Evolutionary conservation across 139 green algal species (phyloP).

Genomic region (Chlorella sorokiniana): DNA sequence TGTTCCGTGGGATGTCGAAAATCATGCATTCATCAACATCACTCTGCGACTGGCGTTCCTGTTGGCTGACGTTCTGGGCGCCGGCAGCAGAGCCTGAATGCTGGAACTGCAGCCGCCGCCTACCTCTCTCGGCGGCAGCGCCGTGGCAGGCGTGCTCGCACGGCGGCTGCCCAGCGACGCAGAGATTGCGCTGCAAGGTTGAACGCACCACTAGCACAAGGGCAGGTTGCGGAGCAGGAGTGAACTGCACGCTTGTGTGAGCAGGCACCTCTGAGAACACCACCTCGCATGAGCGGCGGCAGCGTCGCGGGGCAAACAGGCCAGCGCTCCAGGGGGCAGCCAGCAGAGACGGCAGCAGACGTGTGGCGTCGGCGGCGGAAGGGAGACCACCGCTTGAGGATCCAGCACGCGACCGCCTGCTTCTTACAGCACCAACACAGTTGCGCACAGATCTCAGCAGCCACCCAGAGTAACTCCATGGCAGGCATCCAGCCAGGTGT

Average conservation of each 20-base stretch:
- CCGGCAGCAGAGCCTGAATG: too few relatives aligned
- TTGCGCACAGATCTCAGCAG: constrained; percentile 76
- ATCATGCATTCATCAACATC: too few relatives aligned
- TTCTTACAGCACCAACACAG: constrained; percentile 68
- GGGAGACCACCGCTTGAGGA: constrained; percentile 69
- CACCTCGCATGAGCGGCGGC: background rate
- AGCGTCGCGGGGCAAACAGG: background rate
- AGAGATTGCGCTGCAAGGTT: constrained; percentile 52
- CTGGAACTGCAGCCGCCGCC: too few relatives aligned
- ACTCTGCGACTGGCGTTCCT: too few relatives aligned
- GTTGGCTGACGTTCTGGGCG: too few relatives aligned
- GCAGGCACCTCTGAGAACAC: background rate
- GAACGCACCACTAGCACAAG: constrained; percentile 64
- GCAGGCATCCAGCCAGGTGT: constrained; percentile 91
- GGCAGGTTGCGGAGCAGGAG: background rate
- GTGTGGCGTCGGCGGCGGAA: too few relatives aligned
- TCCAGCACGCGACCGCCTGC: constrained; percentile 86
- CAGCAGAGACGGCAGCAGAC: too few relatives aligned
- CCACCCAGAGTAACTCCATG: constrained; percentile 94
- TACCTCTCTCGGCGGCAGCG: too few relatives aligned
- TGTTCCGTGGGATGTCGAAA: too few relatives aligned
- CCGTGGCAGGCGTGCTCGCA: background rate
- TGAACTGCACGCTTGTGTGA: too few relatives aligned
- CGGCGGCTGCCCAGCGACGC: background rate
- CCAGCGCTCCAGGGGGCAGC: too few relatives aligned